These are phyloP conservation scores for Hansfordia pulvinata DNA, from an alignment of 2,329 filamentous ascomycete genomes.

Conservation along the genomic window DNA sequence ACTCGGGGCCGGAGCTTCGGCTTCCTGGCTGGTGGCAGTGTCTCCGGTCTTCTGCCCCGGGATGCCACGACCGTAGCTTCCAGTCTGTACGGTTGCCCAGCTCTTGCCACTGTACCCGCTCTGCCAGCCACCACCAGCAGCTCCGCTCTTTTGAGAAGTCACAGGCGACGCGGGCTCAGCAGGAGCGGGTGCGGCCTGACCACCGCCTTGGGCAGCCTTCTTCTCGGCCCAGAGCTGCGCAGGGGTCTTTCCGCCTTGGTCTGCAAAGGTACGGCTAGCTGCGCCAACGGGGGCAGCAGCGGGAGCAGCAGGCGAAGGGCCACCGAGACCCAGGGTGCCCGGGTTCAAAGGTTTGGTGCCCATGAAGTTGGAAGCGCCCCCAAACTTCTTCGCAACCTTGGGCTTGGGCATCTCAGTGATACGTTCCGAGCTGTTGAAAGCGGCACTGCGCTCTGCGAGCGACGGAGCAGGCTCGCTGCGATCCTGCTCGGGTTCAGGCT, in stretches of 20 bases:
- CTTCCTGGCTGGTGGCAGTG: slow-evolving; percentile 24
- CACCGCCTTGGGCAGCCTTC: slow-evolving; percentile 68
- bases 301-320: slow-evolving; percentile 44
- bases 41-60: slow-evolving; percentile 51
- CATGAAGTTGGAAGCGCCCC: slow-evolving; percentile 54
- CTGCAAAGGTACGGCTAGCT: slow-evolving; percentile 86
- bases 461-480: slow-evolving; percentile 27
- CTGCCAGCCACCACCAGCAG: slow-evolving; percentile 59
- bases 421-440: slow-evolving; percentile 65
- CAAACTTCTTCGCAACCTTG: slow-evolving; percentile 85
- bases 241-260: slow-evolving; percentile 89
- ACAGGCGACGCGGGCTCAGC: slow-evolving; percentile 35
- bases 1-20: slow-evolving; percentile 45
- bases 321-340: slow-evolving; percentile 47
- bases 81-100: slow-evolving; percentile 74
- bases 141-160: slow-evolving; percentile 52
- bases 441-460: slow-evolving; percentile 62
- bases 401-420: slow-evolving; percentile 85
- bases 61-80: slow-evolving; percentile 52
- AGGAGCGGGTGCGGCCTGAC: slow-evolving; percentile 29
- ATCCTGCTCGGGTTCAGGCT: slow-evolving; percentile 12
- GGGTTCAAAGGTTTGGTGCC: slow-evolving; percentile 86
- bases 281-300: slow-evolving; percentile 52
- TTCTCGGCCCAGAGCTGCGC: slow-evolving; percentile 96
- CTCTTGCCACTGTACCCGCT: slow-evolving; percentile 83